Evolutionary conservation across 345 rosid genomes (phyloP).

Genomic region (Hibiscus tridactylites): DNA sequence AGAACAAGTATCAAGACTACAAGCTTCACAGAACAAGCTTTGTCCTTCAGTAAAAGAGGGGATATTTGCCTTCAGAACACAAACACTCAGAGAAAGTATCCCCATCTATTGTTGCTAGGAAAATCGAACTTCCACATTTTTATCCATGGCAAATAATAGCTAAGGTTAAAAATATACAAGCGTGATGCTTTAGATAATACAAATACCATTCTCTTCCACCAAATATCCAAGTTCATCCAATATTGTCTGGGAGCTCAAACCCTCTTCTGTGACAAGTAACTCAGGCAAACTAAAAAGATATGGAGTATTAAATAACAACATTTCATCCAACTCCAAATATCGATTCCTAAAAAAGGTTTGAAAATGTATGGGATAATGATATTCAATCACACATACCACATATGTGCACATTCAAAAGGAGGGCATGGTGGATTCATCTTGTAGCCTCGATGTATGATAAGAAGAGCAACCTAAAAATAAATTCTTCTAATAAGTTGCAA

Average conservation of each 20-base stretch:
- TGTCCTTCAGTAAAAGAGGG: not conserved
- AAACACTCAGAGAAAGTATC: not conserved
- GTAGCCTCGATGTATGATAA: conserved; percentile 85
- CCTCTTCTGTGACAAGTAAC: not conserved
- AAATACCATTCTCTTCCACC: conserved; percentile 2
- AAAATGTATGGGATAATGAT: not conserved
- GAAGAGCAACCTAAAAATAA: conserved; percentile 77
- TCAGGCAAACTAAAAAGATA: not conserved
- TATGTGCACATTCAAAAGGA: conserved; percentile 94
- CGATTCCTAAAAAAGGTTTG: not conserved
- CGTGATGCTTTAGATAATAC: not conserved
- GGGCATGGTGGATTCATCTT: conserved; percentile 95
- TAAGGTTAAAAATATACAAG: not conserved
- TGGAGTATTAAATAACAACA: not conserved
- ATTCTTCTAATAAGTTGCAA: conserved; percentile 25
- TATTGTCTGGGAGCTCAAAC: not conserved
- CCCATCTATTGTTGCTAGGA: not conserved
- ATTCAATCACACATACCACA: conserved; percentile 53
- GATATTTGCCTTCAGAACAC: not conserved
- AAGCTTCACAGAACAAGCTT: not conserved
- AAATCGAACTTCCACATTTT: not conserved
- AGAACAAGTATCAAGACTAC: not conserved
- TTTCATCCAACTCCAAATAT: not conserved
- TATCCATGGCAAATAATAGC: not conserved
- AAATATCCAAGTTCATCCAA: not conserved